Evolutionary conservation across 1,139 yeast species (phyloP).

Genomic region (Scheffersomyces lignicola): DNA sequence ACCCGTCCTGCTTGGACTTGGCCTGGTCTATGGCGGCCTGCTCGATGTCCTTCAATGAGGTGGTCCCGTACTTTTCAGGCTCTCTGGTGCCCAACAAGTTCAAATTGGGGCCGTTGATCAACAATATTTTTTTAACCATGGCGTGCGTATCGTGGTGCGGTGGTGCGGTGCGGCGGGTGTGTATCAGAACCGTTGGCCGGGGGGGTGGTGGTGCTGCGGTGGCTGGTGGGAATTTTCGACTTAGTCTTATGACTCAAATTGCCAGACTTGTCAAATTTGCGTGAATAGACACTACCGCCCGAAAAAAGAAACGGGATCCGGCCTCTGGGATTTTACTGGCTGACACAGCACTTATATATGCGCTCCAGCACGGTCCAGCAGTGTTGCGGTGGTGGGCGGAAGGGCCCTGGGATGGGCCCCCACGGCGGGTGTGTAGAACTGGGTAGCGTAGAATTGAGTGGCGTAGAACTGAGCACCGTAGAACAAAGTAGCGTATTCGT

Average conservation of each 20-base stretch:
- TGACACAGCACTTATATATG: too few species aligned
- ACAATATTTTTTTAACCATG: constrained; percentile 43
- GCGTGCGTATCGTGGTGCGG: not conserved
- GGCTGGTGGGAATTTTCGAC: not conserved
- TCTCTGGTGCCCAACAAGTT: constrained; percentile 50
- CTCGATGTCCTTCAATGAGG: constrained; percentile 42
- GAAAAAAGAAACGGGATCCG: too few species aligned
- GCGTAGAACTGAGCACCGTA: too few species aligned
- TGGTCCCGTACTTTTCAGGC: constrained; percentile 51
- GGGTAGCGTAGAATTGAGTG: too few species aligned
- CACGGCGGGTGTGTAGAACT: too few species aligned
- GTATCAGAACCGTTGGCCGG: not conserved
- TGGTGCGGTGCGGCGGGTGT: not conserved
- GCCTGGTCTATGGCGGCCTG: constrained; percentile 40
- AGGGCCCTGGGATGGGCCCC: too few species aligned
- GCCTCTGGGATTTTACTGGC: too few species aligned
- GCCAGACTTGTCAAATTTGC: too few species aligned
- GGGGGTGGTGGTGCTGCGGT: not conserved
- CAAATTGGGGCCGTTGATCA: constrained; percentile 50
- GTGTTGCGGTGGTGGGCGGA: too few species aligned
- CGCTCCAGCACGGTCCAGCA: too few species aligned
- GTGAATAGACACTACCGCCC: too few species aligned
- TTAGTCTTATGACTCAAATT: constrained; percentile 1
- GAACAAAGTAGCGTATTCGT: too few species aligned
- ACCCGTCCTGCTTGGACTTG: constrained; percentile 25